Evolutionary conservation across 768 basidiomycete species (phyloP).

Genomic region (Rhodotorula taiwanensis): DNA sequence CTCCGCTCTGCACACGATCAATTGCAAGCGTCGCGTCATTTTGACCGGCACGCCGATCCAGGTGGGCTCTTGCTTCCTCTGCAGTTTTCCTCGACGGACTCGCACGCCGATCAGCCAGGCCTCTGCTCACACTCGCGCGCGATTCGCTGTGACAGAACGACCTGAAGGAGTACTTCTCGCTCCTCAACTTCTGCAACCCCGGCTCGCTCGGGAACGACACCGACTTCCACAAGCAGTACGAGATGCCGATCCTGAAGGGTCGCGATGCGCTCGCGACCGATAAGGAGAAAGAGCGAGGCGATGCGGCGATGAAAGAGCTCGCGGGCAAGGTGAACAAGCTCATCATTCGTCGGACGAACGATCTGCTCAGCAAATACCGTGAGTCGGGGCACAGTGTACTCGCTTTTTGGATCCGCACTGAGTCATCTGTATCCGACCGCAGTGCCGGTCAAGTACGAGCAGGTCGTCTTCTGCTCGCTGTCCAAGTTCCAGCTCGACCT

Average conservation of each 20-base stretch:
- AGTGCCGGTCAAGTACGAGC: conserved; percentile 99
- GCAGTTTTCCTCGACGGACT: conserved; percentile 64
- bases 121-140: too few species aligned
- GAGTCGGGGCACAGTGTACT: conserved; percentile 48
- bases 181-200: conserved; percentile 96
- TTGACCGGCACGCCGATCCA: conserved; percentile 92
- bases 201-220: conserved; percentile 60
- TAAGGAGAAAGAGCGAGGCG: conserved; percentile 71
- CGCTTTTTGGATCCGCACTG: conserved; percentile 2
- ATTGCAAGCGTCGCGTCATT: conserved; percentile 77
- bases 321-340: conserved; percentile 49
- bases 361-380: conserved; percentile 75
- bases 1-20: conserved; percentile 62
- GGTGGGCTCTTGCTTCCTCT: conserved; percentile 64
- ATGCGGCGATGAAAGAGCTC: conserved; percentile 70
- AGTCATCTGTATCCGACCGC: not conserved
- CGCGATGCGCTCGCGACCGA: conserved; percentile 67
- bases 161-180: conserved; percentile 85
- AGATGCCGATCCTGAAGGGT: conserved; percentile 78
- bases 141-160: too few species aligned
- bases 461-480: conserved; percentile 86
- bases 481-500: conserved; percentile 74
- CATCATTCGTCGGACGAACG: conserved; percentile 82
- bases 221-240: conserved; percentile 60
- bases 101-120: too few species aligned